Evolutionary conservation across 2,329 filamentous ascomycete species (phyloP), one percentile per base, ranked within the genome.

Genomic region (Verticillium dahliae): DNA sequence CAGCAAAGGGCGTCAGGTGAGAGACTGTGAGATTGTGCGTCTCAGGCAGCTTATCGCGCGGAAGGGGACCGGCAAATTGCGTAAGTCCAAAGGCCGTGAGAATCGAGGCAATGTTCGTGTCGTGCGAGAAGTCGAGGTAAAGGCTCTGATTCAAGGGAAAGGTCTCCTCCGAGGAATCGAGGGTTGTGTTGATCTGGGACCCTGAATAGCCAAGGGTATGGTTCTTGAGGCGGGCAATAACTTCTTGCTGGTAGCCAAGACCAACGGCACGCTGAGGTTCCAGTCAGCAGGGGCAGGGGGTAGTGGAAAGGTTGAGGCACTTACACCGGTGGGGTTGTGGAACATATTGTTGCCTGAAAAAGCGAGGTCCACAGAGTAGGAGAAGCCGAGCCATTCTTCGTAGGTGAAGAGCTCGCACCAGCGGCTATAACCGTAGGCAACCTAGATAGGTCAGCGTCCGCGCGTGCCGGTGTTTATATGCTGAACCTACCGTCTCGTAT

Each of bases 91-190:
- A 90, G 0, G 90, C 90, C 0, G 88, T 86, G 4, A 92, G 76
- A 65, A 92, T 83, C 33, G 83, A 82, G 67, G 88, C 79, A 63
- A 91, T 90, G 70, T 90, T 90, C 37, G 87, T 89, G 73, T 93
- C 90, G 72, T 93, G 90, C 15, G 84, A 87, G 72, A 92, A 92
- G 76, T 92, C 90, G 58, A 92, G 83, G 72, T 92, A 91, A 15
- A 93, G 78, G 27, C 78, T 82, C 70, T 93, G 90, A 69, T 91
- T 84, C 4, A 90, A 75, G 0, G 90, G 90, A 71, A 93, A 93
- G 0, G 89, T 92, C 39, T 78, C 77, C 0, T 81, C 81, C 72
- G 82, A 90, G 69, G 80, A 84, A 75, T 90, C 88, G 35, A 91
- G 81, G 0, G 89, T 91, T n/a, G 83, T 79, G 70, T 91, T 91